These are phyloP conservation scores for Lecanosticta acicola DNA, from an alignment of 2,329 filamentous ascomycete genomes.

Conservation along the genomic window DNA sequence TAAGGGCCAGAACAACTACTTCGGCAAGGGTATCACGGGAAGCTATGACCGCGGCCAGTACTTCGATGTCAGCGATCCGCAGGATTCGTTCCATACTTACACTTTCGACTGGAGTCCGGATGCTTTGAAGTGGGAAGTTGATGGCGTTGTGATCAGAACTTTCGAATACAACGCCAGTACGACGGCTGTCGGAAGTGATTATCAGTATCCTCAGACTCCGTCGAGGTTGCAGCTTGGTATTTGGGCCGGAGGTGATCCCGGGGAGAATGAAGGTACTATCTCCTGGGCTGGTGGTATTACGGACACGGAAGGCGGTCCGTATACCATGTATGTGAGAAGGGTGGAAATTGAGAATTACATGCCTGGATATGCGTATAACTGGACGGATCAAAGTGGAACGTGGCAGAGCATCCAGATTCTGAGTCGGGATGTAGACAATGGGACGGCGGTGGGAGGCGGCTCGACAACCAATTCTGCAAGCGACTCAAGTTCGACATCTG, in stretches of 20 bases:
- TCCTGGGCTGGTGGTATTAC: slow-evolving; percentile 4
- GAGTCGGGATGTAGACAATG: background rate
- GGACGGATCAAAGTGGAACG: slow-evolving; percentile 5
- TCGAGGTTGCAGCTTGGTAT: slow-evolving; percentile 10
- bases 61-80: slow-evolving; percentile 35
- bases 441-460: too few relatives aligned
- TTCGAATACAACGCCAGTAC: slow-evolving; percentile 23
- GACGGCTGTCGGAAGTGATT: background rate
- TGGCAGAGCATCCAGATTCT: slow-evolving; percentile 3
- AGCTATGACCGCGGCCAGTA: slow-evolving; percentile 44
- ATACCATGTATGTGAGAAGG: slow-evolving; percentile 7
- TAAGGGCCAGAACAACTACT: slow-evolving; percentile 48
- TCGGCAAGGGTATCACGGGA: slow-evolving; percentile 50
- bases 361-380: slow-evolving; percentile 5
- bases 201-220: slow-evolving; percentile 16
- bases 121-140: slow-evolving; percentile 59
- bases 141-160: slow-evolving; percentile 44
- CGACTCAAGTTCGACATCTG: too few relatives aligned
- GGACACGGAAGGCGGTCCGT: slow-evolving; percentile 1
- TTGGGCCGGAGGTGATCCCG: slow-evolving; percentile 5
- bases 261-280: slow-evolving; percentile 2
- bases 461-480: too few relatives aligned
- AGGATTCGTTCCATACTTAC: slow-evolving; percentile 58
- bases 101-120: slow-evolving; percentile 64
- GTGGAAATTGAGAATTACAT: slow-evolving; percentile 4